Evolutionary conservation across 1,284 basidiomycete species (phyloP).

Genomic region (Xerocomus minutiporus): DNA sequence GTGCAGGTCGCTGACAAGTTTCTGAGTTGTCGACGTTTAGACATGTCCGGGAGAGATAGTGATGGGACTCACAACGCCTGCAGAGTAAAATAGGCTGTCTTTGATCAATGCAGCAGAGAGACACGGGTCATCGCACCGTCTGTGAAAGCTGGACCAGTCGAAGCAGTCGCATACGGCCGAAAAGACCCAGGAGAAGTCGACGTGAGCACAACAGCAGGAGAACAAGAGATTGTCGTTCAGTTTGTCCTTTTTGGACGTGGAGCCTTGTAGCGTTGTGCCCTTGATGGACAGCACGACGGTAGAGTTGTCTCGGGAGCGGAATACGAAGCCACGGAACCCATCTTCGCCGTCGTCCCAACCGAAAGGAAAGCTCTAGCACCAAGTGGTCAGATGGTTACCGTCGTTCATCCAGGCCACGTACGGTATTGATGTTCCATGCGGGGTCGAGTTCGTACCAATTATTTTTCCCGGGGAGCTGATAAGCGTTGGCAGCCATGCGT

Average conservation of each 20-base stretch:
- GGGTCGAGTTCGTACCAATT: conserved; percentile 83
- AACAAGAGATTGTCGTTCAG: conserved; percentile 96
- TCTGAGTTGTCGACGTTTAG: conserved; percentile 26
- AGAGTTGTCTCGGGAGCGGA: conserved; percentile 72
- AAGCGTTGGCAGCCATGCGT: conserved; percentile 90
- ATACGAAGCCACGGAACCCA: conserved; percentile 91
- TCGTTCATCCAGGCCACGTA: conserved; percentile 36
- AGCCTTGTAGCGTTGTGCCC: conserved; percentile 81
- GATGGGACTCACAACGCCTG: conserved; percentile 60
- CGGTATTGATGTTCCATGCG: conserved; percentile 61
- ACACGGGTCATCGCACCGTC: conserved; percentile 81
- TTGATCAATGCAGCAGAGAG: conserved; percentile 80
- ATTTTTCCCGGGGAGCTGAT: conserved; percentile 60
- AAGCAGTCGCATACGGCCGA: conserved; percentile 91
- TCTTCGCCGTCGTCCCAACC: conserved; percentile 83
- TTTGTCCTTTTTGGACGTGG: conserved; percentile 90
- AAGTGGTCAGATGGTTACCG: conserved; percentile 4
- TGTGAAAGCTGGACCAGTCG: conserved; percentile 46
- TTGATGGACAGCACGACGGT: conserved; percentile 92
- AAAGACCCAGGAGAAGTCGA: conserved; percentile 83
- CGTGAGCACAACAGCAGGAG: conserved; percentile 95
- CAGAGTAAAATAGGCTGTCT: conserved; percentile 88
- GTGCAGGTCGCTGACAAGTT: conserved; percentile 78
- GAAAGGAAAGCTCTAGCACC: conserved; percentile 72
- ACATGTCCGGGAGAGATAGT: background rate